Conservation (phyloP, 768 basidiomycete species). For the Porpolomopsis calyptriformis region DNA sequence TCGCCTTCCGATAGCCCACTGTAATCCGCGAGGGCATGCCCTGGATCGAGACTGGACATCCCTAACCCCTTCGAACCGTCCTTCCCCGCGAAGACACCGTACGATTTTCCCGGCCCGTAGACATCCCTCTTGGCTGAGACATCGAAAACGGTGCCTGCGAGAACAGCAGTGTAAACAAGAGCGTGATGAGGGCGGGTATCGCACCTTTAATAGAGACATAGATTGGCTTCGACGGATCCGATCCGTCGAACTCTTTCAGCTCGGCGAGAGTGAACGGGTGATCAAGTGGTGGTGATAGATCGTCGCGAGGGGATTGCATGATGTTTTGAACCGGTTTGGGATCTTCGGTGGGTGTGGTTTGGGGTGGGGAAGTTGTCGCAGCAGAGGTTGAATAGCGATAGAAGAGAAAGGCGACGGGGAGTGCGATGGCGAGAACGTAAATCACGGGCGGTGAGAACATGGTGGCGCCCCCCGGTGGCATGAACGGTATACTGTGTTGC, state of each 20-base stretch:
- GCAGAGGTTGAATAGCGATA: slow-evolving; percentile 12
- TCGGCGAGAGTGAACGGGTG: slow-evolving; percentile 66
- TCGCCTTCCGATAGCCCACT: slow-evolving; percentile 63
- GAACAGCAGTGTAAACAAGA: neutral
- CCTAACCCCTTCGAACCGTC: slow-evolving; percentile 87
- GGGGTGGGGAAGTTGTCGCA: slow-evolving; percentile 4
- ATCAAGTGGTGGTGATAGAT: slow-evolving; percentile 62
- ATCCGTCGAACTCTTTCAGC: slow-evolving; percentile 64
- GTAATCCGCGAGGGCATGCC: slow-evolving; percentile 85
- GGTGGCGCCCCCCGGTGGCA: no score
- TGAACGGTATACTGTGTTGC: neutral
- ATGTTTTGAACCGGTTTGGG: slow-evolving; percentile 40
- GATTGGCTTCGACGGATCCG: slow-evolving; percentile 55
- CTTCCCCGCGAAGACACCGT: slow-evolving; percentile 85
- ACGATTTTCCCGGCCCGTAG: slow-evolving; percentile 74
- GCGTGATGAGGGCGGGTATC: neutral
- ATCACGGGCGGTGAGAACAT: slow-evolving; percentile 17
- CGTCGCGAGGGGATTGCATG: slow-evolving; percentile 56
- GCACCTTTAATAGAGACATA: slow-evolving; percentile 89
- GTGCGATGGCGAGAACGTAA: slow-evolving; percentile 17
- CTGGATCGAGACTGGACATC: slow-evolving; percentile 74
- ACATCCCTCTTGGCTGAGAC: slow-evolving; percentile 78
- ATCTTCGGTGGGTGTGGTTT: slow-evolving; percentile 14
- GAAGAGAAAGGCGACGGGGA: slow-evolving; percentile 19
- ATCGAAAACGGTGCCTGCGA: slow-evolving; percentile 77